Percentiles rank a stretch among this genome's conserved stretches.
Evolutionary conservation across 768 basidiomycete genomes (phyloP).

Genomic region (Cystofilobasidium macerans): DNA sequence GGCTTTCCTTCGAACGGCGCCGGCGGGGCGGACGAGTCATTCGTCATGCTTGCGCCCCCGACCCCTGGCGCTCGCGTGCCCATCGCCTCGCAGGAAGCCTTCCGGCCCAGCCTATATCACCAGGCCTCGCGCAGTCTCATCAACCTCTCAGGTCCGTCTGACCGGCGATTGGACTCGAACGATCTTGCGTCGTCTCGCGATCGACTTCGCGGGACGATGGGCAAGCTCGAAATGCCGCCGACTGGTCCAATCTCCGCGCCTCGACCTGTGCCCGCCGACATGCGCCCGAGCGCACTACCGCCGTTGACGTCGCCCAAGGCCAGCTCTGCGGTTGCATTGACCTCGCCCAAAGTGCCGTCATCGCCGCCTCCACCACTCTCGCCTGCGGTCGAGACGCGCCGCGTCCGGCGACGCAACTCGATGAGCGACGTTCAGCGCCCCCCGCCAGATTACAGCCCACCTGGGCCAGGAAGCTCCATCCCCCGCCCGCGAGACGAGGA

Average conservation of each 20-base stretch:
- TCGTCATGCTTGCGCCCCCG: conserved; percentile 19
- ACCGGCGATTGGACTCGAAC: conserved; percentile 25
- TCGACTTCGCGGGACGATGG: conserved; percentile 26
- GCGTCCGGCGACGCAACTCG: conserved; percentile 37
- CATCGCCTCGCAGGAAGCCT: conserved; percentile 14
- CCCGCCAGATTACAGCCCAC: conserved; percentile 40
- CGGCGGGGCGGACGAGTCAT: conserved; percentile 29
- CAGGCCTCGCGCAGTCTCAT: conserved; percentile 29
- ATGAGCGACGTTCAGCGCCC: conserved; percentile 38
- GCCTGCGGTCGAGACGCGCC: conserved; percentile 5
- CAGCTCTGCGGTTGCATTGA: not conserved
- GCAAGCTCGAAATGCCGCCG: conserved; percentile 26
- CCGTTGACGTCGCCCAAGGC: conserved; percentile 15
- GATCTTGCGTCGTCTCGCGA: conserved; percentile 13
- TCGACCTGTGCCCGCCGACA: conserved; percentile 21
- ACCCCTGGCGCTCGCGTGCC: conserved; percentile 18
- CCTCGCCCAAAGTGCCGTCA: conserved; percentile 10
- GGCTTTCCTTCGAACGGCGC: conserved; percentile 12
- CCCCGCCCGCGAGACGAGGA: conserved; percentile 53
- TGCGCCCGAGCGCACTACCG: not conserved
- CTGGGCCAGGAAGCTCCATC: conserved; percentile 35
- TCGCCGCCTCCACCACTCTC: conserved; percentile 27
- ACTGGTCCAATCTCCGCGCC: conserved; percentile 8
- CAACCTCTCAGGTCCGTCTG: conserved; percentile 26
- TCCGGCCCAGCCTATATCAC: conserved; percentile 28